Percentiles rank a stretch among this genome's conserved stretches.
Evolutionary conservation across 2,329 filamentous ascomycete species (phyloP).

Genomic region (Pseudophaeomoniella oleicola): DNA sequence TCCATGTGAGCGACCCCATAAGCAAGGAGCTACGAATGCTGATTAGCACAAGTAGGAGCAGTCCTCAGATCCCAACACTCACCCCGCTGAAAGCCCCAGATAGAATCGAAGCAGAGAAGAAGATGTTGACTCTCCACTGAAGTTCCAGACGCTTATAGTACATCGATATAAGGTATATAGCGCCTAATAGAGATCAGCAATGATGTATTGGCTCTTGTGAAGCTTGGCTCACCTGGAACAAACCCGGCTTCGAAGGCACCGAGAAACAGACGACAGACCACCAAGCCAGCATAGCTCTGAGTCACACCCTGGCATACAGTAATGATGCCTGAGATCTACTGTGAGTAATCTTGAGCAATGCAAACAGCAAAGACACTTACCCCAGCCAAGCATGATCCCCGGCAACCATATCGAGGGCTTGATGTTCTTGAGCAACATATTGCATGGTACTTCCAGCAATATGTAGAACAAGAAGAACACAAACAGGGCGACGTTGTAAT

Average conservation of each 20-base stretch:
- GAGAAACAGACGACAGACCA: constrained; percentile 17
- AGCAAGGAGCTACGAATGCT: constrained; percentile 40
- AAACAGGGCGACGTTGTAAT: constrained; percentile 18
- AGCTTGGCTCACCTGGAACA: constrained; percentile 16
- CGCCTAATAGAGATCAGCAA: background rate
- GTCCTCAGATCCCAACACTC: too few relatives aligned
- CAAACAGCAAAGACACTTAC: too few relatives aligned
- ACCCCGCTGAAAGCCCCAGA: constrained; percentile 23
- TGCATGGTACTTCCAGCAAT: constrained; percentile 26
- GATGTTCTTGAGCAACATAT: constrained; percentile 26
- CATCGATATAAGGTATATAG: constrained; percentile 12
- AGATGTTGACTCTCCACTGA: constrained; percentile 20
- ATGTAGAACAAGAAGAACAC: constrained; percentile 11
- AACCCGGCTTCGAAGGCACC: constrained; percentile 21
- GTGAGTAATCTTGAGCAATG: too few relatives aligned
- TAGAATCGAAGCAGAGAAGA: constrained; percentile 21
- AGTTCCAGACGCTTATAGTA: constrained; percentile 24
- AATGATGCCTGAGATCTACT: constrained; percentile 21
- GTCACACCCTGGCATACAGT: constrained; percentile 23
- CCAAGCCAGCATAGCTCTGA: constrained; percentile 14
- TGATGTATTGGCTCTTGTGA: constrained; percentile 1
- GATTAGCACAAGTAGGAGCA: too few relatives aligned
- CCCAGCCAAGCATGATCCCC: constrained; percentile 4
- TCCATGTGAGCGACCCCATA: constrained; percentile 44
- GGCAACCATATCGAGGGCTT: constrained; percentile 5